Base-by-base conservation (phyloP, 1,284 basidiomycete species). In the Leccinum huronense region DNA sequence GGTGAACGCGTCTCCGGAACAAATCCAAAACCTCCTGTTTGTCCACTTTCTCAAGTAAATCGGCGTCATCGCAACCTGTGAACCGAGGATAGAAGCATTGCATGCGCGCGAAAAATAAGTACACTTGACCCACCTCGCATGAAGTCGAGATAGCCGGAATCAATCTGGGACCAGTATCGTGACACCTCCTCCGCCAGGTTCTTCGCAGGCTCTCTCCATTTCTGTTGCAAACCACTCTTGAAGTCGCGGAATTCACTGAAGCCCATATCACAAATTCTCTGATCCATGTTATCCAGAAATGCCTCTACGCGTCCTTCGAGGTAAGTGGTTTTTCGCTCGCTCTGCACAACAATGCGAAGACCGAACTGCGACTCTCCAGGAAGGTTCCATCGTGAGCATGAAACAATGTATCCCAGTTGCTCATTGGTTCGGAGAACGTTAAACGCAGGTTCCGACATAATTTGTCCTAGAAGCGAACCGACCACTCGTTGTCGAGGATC, bases 381-480 rank as follows among this genome's bases (percentile, higher is more conserved):
- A 54, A 89, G 75, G 31, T 80, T 73, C 82, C 84, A 85, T 42
- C 80, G 77, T 0, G 83, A 81, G 62, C 86, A 86, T 3, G 80
- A 84, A 51, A 95, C 94, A 58, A 97, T 84, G 75, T 99, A 99
- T 11, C 97, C 97, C 0, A 99, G 84, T 77, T 99, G 97, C 76
- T 99, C 95, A 76, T 95, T 90, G 2, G 97, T 98, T n/a, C 97
- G 89, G 51, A 99, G 84, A 42, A 90, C 81, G 73, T 97, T 91
- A 79, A 99, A 99, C n/a, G 90, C 86, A 0, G 97, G 96, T 72
- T 99, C 97, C 10, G 84, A 81, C 40, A 94, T 81, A 65, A 97
- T 90, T 71, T 95, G 94, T 0, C 84, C 83, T 40, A 92, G 81
- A 38, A 94, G 81, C 7, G 84, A 78, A 57, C 86, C 81, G 1